Conservation (phyloP, 192 early-diverging fungal genomes). For the Coemansia sp. region DNA sequence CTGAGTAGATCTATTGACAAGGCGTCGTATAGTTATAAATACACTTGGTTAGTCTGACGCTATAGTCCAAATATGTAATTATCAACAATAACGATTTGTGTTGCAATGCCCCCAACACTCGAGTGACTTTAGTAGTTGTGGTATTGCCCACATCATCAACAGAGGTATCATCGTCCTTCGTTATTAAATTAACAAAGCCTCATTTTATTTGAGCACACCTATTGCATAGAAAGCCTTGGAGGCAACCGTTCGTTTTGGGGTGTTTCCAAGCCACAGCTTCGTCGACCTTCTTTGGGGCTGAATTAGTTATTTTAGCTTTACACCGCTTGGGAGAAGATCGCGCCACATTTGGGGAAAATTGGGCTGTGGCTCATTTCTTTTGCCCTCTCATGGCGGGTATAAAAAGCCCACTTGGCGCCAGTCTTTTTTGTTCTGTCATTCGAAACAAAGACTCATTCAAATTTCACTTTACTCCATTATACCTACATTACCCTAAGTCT, state of each 20-base stretch:
- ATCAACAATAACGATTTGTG: too few species aligned
- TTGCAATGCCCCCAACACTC: too few species aligned
- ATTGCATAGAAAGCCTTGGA: background rate
- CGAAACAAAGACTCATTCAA: too few species aligned
- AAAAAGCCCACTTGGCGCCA: background rate
- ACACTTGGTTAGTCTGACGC: too few species aligned
- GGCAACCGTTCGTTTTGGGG: background rate
- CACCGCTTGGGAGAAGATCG: background rate
- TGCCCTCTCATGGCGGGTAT: background rate
- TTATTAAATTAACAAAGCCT: background rate
- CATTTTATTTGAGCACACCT: background rate
- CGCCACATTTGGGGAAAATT: background rate
- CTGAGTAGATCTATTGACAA: too few species aligned
- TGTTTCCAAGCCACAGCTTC: background rate
- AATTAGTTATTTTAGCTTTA: background rate
- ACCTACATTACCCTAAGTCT: too few species aligned
- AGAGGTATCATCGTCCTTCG: background rate
- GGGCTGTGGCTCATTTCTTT: background rate
- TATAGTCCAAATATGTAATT: too few species aligned
- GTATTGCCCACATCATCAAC: background rate
- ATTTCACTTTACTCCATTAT: too few species aligned
- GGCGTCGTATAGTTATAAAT: too few species aligned
- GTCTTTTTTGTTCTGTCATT: too few species aligned
- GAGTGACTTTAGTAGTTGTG: background rate
- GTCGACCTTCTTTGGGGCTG: background rate